Conservation (phyloP, 139 green algal species). For the Raphidocelis subcapitata region DNA sequence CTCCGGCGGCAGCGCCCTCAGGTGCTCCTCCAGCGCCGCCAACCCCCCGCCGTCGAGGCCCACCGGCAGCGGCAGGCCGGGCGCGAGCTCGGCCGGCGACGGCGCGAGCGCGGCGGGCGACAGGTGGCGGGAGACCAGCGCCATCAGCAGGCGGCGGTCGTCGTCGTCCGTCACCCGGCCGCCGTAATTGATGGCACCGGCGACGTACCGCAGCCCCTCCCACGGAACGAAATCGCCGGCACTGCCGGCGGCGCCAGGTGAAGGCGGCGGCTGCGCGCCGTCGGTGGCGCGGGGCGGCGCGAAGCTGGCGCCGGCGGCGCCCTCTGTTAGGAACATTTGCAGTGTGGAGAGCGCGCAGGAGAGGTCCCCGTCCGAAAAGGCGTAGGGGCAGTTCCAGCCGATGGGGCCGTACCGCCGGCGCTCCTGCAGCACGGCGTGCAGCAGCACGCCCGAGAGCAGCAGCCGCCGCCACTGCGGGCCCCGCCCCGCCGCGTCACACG, state of each 20-base stretch:
- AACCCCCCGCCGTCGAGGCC: no score
- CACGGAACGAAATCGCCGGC: slow-evolving; percentile 47
- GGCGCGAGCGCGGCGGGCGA: background rate
- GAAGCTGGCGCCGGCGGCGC: background rate
- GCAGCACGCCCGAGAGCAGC: slow-evolving; percentile 65
- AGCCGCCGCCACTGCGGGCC: slow-evolving; percentile 61
- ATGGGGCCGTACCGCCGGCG: slow-evolving; percentile 75
- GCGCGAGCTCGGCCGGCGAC: background rate
- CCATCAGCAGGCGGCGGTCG: slow-evolving; percentile 69
- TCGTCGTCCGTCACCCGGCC: slow-evolving; percentile 83
- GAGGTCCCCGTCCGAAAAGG: slow-evolving; percentile 77
- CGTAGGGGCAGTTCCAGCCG: slow-evolving; percentile 87
- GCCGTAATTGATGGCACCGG: slow-evolving; percentile 85
- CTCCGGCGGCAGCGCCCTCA: slow-evolving; percentile 44
- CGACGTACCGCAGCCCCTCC: slow-evolving; percentile 74
- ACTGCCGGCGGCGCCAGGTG: background rate
- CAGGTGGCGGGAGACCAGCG: slow-evolving; percentile 63
- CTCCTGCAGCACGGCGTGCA: slow-evolving; percentile 77
- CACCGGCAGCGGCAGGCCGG: background rate
- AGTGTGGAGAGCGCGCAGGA: slow-evolving; percentile 68
- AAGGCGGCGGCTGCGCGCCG: background rate
- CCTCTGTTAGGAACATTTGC: slow-evolving; percentile 56
- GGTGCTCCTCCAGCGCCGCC: slow-evolving; percentile 23
- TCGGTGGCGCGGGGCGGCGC: background rate
- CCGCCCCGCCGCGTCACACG: slow-evolving; percentile 16